Conservation (phyloP, 495 filamentous ascomycete genomes). For the Trichoderma asperelloides region DNA sequence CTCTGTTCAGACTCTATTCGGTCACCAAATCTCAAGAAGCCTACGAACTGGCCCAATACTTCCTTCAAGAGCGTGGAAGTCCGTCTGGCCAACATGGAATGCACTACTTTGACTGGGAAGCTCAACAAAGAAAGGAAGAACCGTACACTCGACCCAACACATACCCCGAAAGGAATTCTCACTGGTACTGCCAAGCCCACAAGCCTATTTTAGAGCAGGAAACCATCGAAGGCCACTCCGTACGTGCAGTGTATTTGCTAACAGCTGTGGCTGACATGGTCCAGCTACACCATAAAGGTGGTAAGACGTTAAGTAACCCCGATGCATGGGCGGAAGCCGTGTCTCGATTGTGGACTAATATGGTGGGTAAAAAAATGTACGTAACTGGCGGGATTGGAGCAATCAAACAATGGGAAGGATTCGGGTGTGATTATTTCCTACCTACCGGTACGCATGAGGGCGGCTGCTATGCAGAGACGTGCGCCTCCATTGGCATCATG, state of each 20-base stretch:
- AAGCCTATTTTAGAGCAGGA: conserved; percentile 43
- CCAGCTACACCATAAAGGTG: conserved; percentile 20
- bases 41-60: conserved; percentile 44
- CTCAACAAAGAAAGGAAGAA: conserved; percentile 40
- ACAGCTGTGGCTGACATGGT: conserved; percentile 32
- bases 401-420: conserved; percentile 52
- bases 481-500: conserved; percentile 52
- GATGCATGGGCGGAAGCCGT: conserved; percentile 27
- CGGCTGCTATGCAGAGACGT: conserved; percentile 55
- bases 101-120: conserved; percentile 46
- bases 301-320: conserved; percentile 19
- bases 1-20: conserved; percentile 45
- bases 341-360: conserved; percentile 45
- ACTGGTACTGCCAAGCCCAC: conserved; percentile 49
- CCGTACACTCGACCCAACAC: conserved; percentile 33
- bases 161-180: conserved; percentile 28
- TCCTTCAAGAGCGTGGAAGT: conserved; percentile 50
- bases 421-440: conserved; percentile 50
- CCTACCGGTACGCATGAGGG: conserved; percentile 48
- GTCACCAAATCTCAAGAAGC: conserved; percentile 36
- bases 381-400: conserved; percentile 53
- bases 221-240: conserved; percentile 49
- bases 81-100: conserved; percentile 34
- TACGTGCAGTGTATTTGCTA: conserved; percentile 49
- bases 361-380: conserved; percentile 51